Conservation (phyloP, 768 basidiomycete genomes). For the Lactarius akahatsu region DNA sequence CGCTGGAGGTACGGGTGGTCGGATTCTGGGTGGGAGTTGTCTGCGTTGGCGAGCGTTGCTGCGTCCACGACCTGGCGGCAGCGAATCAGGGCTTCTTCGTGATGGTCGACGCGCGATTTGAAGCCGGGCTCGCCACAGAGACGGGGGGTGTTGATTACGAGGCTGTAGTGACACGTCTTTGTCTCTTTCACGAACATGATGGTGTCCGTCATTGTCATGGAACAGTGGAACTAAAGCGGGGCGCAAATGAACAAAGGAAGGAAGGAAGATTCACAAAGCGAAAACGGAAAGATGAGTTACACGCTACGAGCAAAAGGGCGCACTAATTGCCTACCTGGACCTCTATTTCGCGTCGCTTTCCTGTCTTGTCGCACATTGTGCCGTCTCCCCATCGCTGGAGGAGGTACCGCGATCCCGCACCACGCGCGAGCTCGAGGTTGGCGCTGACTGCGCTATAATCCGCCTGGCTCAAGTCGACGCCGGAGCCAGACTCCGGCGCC, state of each 20-base stretch:
- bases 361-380: constrained; percentile 91
- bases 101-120: constrained; percentile 65
- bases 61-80: constrained; percentile 70
- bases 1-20: constrained; percentile 48
- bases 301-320: constrained; percentile 1
- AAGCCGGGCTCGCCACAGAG: constrained; percentile 94
- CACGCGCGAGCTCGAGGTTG: constrained; percentile 75
- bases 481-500: constrained; percentile 57
- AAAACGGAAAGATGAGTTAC: constrained; percentile 2
- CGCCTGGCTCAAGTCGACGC: constrained; percentile 63
- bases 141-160: constrained; percentile 93
- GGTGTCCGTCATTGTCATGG: constrained; percentile 88
- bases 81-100: constrained; percentile 67
- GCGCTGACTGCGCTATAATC: constrained; percentile 62
- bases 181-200: constrained; percentile 92
- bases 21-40: constrained; percentile 44
- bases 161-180: constrained; percentile 89
- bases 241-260: not conserved
- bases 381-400: constrained; percentile 92
- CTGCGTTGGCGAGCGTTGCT: constrained; percentile 31
- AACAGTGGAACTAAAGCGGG: constrained; percentile 79
- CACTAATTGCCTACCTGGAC: constrained; percentile 68
- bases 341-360: constrained; percentile 84
- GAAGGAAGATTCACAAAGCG: constrained; percentile 25
- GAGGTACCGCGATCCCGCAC: constrained; percentile 86